Base-by-base conservation (phyloP, 2,329 filamentous ascomycete genomes). In the Fusarium neocosmosporiellum region DNA sequence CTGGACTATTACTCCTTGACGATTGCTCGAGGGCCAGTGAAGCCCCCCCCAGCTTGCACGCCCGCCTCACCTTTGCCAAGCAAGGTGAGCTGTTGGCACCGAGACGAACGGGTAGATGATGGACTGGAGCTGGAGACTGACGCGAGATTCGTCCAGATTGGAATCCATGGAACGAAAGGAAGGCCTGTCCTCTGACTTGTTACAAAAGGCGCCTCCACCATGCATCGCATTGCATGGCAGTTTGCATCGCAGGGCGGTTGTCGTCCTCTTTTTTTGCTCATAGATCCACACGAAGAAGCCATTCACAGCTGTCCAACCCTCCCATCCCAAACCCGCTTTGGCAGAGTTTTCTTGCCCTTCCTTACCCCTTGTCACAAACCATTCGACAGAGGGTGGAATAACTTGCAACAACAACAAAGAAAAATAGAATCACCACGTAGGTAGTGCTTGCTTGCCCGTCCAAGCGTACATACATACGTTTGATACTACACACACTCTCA, bases 111-210 rank as follows among this genome's bases (percentile, higher is more conserved):
- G 29, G 53, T 72, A 65, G 59, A 66, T 61, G 59, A 59, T 50
- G 37, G 65, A 55, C 68, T 46, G 55, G 62, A 69, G 50, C 62
- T 37, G 55, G 65, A 60, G 53, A 66, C 71, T 68, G 50, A 65
- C 46, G 62, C 68, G 39, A 72, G 71, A 74, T 72, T 74, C 71
- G 71, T 73, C 39, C 46, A 72, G 62, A 69, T 66, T 72, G 39
- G 59, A 54, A 61, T 55, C 41, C 41, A 46, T 27, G 58, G 58
- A 57, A 60, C 39, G 34, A 69, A 66, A 27, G 22, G 27, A 31
- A 31, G 50, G 37, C 31, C 34, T 54, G 59, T 18, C 53, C 39
- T 59, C 59, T 57, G 65, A 66, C 68, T 65, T 66, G 29, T 58
- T 74, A 50, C 68, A 67, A 74, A 57, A 65, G 63, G 69, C 64